phyloP scores from a whole-genome alignment of 164 flowering plant species.

The Vitis cinerea region DNA sequence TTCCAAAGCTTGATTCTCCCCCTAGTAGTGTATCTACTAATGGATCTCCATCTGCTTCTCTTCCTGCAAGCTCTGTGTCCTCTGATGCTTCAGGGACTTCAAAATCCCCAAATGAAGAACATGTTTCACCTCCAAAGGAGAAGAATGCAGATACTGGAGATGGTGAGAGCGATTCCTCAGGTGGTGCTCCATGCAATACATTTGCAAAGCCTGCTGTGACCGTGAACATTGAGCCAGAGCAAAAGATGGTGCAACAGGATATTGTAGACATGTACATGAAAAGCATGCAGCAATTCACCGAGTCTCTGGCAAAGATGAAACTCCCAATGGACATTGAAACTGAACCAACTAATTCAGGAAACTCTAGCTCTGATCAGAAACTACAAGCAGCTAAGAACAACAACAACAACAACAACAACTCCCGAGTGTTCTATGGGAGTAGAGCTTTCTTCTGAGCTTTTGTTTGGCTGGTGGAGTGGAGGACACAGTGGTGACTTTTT shows the following conservation, averaged over 20 bases:
- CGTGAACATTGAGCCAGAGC: constrained; percentile 63
- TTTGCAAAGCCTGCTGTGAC: constrained; percentile 40
- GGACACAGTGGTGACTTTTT: constrained; percentile 48
- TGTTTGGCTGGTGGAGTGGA: constrained; percentile 15
- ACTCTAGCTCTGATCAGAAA: constrained; percentile 58
- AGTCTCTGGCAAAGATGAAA: constrained; percentile 96
- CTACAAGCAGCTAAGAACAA: constrained; percentile 39
- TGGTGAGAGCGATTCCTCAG: constrained; percentile 47
- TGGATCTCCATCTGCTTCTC: constrained; percentile 52
- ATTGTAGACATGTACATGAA: constrained; percentile 97
- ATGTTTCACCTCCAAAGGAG: constrained; percentile 33
- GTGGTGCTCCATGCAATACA: constrained; percentile 23
- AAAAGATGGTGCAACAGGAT: constrained; percentile 77
- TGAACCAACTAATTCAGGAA: constrained; percentile 43
- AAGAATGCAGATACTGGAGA: constrained; percentile 29
- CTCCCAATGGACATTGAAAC: constrained; percentile 85
- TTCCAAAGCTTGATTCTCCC: constrained; percentile 49
- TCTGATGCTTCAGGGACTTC: constrained; percentile 37
- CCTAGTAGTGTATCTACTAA: constrained; percentile 64
- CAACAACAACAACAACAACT: constrained; percentile 6
- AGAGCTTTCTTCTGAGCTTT: constrained; percentile 85
- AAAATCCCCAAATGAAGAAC: constrained; percentile 40
- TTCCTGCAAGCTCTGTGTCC: constrained; percentile 45
- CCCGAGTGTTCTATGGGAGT: constrained; percentile 92
- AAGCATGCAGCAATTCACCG: constrained; percentile 98